Evolutionary conservation across 768 basidiomycete species (phyloP).

Genomic region (Zangia roseola): DNA sequence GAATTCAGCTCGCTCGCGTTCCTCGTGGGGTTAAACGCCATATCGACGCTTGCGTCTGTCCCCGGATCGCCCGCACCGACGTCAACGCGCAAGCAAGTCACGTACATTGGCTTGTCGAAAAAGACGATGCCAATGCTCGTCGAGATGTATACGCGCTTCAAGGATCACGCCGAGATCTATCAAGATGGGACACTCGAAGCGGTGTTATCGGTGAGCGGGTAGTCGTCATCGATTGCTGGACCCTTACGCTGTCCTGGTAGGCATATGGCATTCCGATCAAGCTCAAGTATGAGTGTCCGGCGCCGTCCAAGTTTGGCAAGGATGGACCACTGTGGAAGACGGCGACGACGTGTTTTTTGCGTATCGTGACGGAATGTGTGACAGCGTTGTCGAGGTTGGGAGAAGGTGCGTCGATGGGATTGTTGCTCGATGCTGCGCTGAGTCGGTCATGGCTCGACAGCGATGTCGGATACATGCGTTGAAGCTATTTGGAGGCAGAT

Average conservation of each 20-base stretch:
- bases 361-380: conserved; percentile 67
- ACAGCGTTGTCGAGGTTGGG: conserved; percentile 49
- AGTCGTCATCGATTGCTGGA: neutral
- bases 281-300: conserved; percentile 91
- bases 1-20: conserved; percentile 89
- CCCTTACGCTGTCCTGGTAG: conserved; percentile 33
- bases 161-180: conserved; percentile 60
- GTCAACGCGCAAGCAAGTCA: conserved; percentile 60
- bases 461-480: conserved; percentile 58
- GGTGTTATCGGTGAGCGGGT: conserved; percentile 62
- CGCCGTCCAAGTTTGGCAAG: conserved; percentile 83
- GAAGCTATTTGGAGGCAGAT: conserved; percentile 87
- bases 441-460: conserved; percentile 29
- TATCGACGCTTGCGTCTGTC: conserved; percentile 11
- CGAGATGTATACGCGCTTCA: conserved; percentile 71
- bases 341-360: conserved; percentile 77
- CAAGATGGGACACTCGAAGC: conserved; percentile 81
- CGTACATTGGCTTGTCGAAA: conserved; percentile 89
- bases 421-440: neutral
- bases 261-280: conserved; percentile 91
- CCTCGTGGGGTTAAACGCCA: conserved; percentile 70
- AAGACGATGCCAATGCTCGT: conserved; percentile 82
- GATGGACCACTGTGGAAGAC: conserved; percentile 94
- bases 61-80: conserved; percentile 13
- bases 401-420: conserved; percentile 51